Evolutionary conservation across 495 filamentous ascomycete species (phyloP).

Genomic region (Venustampulla echinocandica): DNA sequence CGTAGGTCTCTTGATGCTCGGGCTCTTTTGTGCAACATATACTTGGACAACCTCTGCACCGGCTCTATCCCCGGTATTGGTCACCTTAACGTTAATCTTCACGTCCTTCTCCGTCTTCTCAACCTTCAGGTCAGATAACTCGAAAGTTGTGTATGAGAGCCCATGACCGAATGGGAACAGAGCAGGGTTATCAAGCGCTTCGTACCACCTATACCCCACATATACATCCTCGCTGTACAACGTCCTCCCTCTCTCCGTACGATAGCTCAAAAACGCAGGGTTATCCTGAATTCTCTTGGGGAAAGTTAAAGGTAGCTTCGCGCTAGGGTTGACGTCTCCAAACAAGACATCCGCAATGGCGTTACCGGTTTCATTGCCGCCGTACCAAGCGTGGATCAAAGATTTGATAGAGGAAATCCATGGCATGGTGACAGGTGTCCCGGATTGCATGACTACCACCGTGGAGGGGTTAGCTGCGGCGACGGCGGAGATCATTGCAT

Average conservation of each 20-base stretch:
- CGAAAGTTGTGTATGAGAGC: conserved; percentile 70
- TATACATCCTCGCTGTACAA: conserved; percentile 66
- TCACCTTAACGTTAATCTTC: conserved; percentile 53
- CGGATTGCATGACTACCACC: conserved; percentile 54
- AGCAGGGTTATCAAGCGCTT: conserved; percentile 57
- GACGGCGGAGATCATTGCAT: conserved; percentile 48
- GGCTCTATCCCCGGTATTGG: conserved; percentile 53
- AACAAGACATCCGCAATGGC: conserved; percentile 53
- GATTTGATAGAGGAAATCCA: conserved; percentile 54
- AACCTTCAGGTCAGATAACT: conserved; percentile 49
- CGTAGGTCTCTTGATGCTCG: conserved; percentile 44
- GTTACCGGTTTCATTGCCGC: conserved; percentile 59
- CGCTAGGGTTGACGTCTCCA: conserved; percentile 55
- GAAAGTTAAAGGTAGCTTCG: conserved; percentile 63
- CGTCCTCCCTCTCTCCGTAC: conserved; percentile 28
- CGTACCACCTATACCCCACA: conserved; percentile 62
- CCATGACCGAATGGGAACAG: conserved; percentile 74
- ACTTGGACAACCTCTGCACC: conserved; percentile 75
- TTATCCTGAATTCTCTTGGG: conserved; percentile 60
- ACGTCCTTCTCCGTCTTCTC: conserved; percentile 39
- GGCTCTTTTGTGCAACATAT: conserved; percentile 50
- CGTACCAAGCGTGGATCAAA: conserved; percentile 56
- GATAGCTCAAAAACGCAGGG: conserved; percentile 67
- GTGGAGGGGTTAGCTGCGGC: conserved; percentile 50
- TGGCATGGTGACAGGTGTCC: conserved; percentile 45